Percentiles rank a stretch among this genome's conserved stretches.
phyloP scores from a whole-genome alignment of 495 filamentous ascomycete species.

The Amphirosellinia nigrospora region DNA sequence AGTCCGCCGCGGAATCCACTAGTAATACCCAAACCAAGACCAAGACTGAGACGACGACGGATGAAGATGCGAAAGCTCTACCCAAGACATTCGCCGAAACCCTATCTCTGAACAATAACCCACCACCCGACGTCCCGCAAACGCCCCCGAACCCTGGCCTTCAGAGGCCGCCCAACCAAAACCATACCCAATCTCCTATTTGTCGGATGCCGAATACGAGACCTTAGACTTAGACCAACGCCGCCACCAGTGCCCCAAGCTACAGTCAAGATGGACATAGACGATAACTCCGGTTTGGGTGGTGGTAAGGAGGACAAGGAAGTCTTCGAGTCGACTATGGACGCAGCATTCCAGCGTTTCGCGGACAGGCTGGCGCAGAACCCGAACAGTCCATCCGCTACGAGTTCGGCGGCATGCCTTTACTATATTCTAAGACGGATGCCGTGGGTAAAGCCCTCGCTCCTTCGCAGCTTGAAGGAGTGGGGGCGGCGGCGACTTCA shows the following conservation, averaged over 20 bases:
- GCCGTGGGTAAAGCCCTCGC: slow-evolving; percentile 69
- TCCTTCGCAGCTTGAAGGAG: slow-evolving; percentile 17
- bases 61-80: slow-evolving; percentile 48
- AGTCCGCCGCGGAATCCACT: slow-evolving; percentile 35
- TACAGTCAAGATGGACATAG: slow-evolving; percentile 63
- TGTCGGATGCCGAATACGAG: slow-evolving; percentile 90
- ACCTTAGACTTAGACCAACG: slow-evolving; percentile 69
- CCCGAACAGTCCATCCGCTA: slow-evolving; percentile 91
- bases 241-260: slow-evolving; percentile 49
- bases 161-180: slow-evolving; percentile 63
- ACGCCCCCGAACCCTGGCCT: slow-evolving; percentile 76
- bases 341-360: slow-evolving; percentile 90
- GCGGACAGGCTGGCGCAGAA: slow-evolving; percentile 89
- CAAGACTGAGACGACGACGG: slow-evolving; percentile 26
- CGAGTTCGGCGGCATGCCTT: slow-evolving; percentile 79
- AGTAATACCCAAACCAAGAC: background rate
- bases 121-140: slow-evolving; percentile 41
- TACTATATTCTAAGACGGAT: slow-evolving; percentile 82
- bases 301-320: slow-evolving; percentile 75
- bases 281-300: slow-evolving; percentile 47
- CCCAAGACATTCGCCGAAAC: slow-evolving; percentile 74
- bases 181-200: slow-evolving; percentile 76
- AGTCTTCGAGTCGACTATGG: slow-evolving; percentile 80
- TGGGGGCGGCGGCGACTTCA: slow-evolving; percentile 28
- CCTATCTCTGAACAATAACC: slow-evolving; percentile 58